phyloP scores from a whole-genome alignment of 345 rosid genomes.

The Rhodamnia argentea region DNA sequence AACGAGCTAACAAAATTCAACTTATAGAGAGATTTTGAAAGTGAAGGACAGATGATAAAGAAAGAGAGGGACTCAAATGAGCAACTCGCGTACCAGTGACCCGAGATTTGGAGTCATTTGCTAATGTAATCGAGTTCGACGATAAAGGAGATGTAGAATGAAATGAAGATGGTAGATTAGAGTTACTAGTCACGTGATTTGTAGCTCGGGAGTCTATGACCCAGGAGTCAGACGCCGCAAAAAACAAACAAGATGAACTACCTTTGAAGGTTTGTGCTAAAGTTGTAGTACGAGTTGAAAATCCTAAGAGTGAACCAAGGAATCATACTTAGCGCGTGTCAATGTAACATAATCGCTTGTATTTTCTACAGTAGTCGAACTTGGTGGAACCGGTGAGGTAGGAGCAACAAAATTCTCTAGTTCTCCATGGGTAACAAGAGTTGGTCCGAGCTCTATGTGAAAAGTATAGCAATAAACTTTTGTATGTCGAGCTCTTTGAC shows the following conservation, averaged over 20 bases:
- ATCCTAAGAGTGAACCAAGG: neutral
- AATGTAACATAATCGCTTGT: neutral
- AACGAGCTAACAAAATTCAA: neutral
- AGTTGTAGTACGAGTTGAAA: neutral
- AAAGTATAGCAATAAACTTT: neutral
- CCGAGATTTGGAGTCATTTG: too few relatives aligned
- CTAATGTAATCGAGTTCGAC: too few relatives aligned
- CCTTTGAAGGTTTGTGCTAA: neutral
- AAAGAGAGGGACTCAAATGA: too few relatives aligned
- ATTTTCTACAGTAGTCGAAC: neutral
- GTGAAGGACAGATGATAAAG: too few relatives aligned
- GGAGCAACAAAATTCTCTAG: neutral
- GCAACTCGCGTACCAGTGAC: too few relatives aligned
- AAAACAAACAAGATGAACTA: neutral
- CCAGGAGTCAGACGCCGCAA: neutral
- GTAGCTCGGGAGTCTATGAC: too few relatives aligned
- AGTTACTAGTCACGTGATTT: too few relatives aligned
- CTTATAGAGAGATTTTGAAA: neutral
- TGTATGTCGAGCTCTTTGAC: neutral
- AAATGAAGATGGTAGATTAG: too few relatives aligned
- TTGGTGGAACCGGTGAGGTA: rapidly evolving
- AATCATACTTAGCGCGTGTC: rapidly evolving
- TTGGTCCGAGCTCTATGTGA: rapidly evolving
- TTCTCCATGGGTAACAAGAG: rapidly evolving
- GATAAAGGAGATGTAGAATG: too few relatives aligned